These are phyloP conservation scores for Rhodosporidiobolus odoratus DNA, from an alignment of 768 basidiomycete species.

Conservation along the genomic window DNA sequence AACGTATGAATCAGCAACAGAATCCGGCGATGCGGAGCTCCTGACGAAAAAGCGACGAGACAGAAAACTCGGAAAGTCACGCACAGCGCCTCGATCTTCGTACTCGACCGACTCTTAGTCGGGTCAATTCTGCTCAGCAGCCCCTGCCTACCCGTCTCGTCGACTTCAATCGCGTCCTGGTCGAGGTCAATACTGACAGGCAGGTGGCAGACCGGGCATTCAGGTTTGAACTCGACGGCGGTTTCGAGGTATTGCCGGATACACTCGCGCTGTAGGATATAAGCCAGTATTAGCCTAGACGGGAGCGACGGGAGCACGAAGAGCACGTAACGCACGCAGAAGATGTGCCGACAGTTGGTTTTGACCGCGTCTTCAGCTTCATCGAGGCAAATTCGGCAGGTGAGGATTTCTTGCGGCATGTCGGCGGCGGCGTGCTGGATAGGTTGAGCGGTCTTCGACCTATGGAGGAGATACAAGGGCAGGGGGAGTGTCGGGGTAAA, in stretches of 20 bases:
- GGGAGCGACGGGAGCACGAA: background rate
- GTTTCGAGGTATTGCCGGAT: constrained; percentile 85
- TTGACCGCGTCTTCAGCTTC: constrained; percentile 95
- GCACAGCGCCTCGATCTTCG: constrained; percentile 85
- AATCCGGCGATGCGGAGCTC: background rate
- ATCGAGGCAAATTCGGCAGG: constrained; percentile 90
- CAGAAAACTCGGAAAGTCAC: background rate
- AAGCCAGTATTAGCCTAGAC: background rate
- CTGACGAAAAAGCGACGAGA: too few species aligned
- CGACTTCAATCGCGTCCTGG: constrained; percentile 80
- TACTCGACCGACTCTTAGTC: constrained; percentile 86
- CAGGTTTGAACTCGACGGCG: constrained; percentile 71
- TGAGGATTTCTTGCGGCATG: constrained; percentile 49
- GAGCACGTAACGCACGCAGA: constrained; percentile 46
- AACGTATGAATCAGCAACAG: background rate
- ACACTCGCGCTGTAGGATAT: constrained; percentile 68
- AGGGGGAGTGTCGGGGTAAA: too few species aligned
- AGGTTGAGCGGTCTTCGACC: constrained; percentile 59
- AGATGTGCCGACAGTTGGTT: constrained; percentile 86
- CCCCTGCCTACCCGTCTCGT: constrained; percentile 72
- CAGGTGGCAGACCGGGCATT: constrained; percentile 90
- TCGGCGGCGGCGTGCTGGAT: constrained; percentile 57
- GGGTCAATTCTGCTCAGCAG: constrained; percentile 86
- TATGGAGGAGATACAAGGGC: background rate
- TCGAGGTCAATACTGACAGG: constrained; percentile 92